phyloP scores from a whole-genome alignment of 805 yeast species.

The Isabelozyma gotoi region DNA sequence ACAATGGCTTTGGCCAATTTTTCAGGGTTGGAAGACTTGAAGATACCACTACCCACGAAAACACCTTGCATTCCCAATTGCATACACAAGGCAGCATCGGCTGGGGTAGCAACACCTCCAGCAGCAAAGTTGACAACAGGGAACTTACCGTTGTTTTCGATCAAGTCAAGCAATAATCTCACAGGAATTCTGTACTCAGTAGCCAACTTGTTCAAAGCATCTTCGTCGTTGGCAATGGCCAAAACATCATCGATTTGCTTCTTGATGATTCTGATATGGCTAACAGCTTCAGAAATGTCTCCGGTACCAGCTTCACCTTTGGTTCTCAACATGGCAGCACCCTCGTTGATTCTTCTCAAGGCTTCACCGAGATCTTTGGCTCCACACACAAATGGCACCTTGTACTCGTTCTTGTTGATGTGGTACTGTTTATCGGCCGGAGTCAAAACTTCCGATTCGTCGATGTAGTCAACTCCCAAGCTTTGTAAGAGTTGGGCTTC shows the following conservation, averaged over 20 bases:
- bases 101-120: conserved; percentile 86
- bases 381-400: conserved; percentile 82
- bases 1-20: conserved; percentile 77
- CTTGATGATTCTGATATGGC: conserved; percentile 64
- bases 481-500: conserved; percentile 79
- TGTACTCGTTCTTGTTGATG: conserved; percentile 57
- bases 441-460: conserved; percentile 81
- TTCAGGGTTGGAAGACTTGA: conserved; percentile 71
- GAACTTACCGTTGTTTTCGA: conserved; percentile 55
- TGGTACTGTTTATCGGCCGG: conserved; percentile 75
- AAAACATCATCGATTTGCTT: conserved; percentile 52
- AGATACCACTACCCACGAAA: conserved; percentile 61
- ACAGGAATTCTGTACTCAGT: conserved; percentile 58
- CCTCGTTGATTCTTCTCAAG: conserved; percentile 72
- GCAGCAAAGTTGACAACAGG: conserved; percentile 88
- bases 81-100: conserved; percentile 82
- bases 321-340: conserved; percentile 85
- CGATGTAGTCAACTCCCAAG: conserved; percentile 74
- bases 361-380: conserved; percentile 83
- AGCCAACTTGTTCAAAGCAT: conserved; percentile 52
- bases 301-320: conserved; percentile 93
- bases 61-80: conserved; percentile 36
- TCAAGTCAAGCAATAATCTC: conserved; percentile 48
- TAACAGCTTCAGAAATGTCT: conserved; percentile 79
- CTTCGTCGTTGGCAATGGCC: conserved; percentile 32